Evolutionary conservation across 2,329 filamentous ascomycete genomes (phyloP).

Genomic region (Trichoderma aggressivum): DNA sequence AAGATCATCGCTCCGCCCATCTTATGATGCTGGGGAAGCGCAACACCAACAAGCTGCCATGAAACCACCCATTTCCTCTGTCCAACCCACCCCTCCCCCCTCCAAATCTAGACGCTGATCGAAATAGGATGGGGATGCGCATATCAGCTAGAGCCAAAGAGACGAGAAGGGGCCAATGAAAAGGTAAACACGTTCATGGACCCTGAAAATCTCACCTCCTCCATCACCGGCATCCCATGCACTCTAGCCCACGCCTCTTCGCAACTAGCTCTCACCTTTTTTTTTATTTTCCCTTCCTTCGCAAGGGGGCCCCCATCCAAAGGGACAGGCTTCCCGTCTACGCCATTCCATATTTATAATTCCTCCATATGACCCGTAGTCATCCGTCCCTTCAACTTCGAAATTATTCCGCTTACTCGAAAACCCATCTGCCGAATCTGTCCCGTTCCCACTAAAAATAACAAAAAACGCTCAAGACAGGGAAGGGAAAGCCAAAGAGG

Average conservation of each 20-base stretch:
- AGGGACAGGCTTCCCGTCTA: background rate
- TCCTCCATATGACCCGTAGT: background rate
- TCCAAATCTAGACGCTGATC: background rate
- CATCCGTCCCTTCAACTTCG: background rate
- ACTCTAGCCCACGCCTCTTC: background rate
- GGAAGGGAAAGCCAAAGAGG: background rate
- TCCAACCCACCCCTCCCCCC: background rate
- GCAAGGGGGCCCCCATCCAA: background rate
- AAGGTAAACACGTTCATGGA: background rate
- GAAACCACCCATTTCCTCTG: background rate
- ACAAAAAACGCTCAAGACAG: background rate
- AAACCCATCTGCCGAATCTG: conserved; percentile 13
- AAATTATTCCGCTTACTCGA: conserved; percentile 10
- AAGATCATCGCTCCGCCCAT: background rate
- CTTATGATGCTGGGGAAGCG: background rate
- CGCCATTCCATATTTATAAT: background rate
- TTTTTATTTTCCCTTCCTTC: background rate
- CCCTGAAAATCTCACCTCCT: conserved; percentile 15
- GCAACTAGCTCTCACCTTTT: background rate
- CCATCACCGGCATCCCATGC: background rate
- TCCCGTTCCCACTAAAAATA: background rate
- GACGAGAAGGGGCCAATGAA: background rate
- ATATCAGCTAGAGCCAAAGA: background rate
- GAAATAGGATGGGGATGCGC: background rate
- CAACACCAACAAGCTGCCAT: background rate